Conservation (phyloP, 1,284 basidiomycete genomes). For the Sanghuangporus weigelae region DNA sequence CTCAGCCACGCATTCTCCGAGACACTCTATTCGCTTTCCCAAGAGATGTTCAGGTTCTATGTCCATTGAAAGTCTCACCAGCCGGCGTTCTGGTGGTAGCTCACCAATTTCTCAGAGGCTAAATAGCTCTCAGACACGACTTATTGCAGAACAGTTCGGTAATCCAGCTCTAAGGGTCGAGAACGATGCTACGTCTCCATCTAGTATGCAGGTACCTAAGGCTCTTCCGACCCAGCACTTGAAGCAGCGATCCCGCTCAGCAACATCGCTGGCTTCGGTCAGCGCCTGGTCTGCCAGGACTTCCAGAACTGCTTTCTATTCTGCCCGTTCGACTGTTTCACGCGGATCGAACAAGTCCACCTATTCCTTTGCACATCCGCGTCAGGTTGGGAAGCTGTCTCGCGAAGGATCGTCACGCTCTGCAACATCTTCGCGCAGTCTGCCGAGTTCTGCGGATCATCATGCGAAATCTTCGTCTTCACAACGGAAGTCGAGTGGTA, state of each 20-base stretch:
- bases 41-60: not conserved
- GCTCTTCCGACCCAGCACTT: not conserved
- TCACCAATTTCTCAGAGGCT: conserved; percentile 4
- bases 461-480: not conserved
- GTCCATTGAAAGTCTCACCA: not conserved
- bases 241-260: conserved; percentile 2
- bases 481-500: not conserved
- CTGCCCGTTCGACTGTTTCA: conserved; percentile 10
- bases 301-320: conserved; percentile 12
- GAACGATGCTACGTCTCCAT: not conserved
- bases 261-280: not conserved
- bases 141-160: conserved; percentile 3
- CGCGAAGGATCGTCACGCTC: conserved; percentile 3
- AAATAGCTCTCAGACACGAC: conserved; percentile 2
- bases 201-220: not conserved
- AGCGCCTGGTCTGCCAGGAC: conserved; percentile 2
- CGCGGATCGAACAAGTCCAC: conserved; percentile 1
- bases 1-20: not conserved
- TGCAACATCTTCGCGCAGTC: not conserved
- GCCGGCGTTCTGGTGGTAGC: not conserved
- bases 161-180: not conserved
- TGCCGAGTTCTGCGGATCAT: not conserved
- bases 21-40: conserved; percentile 9
- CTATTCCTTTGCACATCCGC: not conserved
- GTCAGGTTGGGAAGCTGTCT: not conserved